phyloP scores from a whole-genome alignment of 257 asterid genomes.

The Lavandula angustifolia region DNA sequence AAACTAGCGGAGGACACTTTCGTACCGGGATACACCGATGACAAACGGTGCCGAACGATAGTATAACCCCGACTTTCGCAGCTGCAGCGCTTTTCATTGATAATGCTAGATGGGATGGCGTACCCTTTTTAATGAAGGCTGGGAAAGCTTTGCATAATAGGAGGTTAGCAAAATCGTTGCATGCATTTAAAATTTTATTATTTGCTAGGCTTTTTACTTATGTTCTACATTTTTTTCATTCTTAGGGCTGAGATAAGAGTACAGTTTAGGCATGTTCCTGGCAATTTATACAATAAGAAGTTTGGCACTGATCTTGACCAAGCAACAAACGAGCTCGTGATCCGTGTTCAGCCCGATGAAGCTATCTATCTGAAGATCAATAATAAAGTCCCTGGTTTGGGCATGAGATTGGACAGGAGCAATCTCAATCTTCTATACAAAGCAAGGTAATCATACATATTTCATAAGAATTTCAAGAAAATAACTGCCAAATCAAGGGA shows the following conservation, averaged over 20 bases:
- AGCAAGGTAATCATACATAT: slow-evolving; percentile 65
- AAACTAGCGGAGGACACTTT: slow-evolving; percentile 61
- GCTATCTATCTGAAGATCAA: slow-evolving; percentile 85
- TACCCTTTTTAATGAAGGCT: slow-evolving; percentile 96
- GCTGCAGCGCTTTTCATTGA: slow-evolving; percentile 96
- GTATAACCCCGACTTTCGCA: slow-evolving; percentile 94
- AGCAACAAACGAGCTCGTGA: slow-evolving; percentile 96
- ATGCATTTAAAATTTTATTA: not conserved
- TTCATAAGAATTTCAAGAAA: slow-evolving; percentile 5
- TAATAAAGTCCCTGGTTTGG: slow-evolving; percentile 95
- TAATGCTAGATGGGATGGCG: slow-evolving; percentile 98
- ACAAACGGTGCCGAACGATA: slow-evolving; percentile 88
- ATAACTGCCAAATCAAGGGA: slow-evolving; percentile 2
- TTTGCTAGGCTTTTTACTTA: not conserved
- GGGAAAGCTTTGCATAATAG: slow-evolving; percentile 88
- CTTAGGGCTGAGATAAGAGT: slow-evolving; percentile 89
- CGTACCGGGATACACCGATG: slow-evolving; percentile 85
- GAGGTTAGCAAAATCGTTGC: slow-evolving; percentile 45
- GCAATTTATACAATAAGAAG: slow-evolving; percentile 69
- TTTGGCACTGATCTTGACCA: slow-evolving; percentile 79
- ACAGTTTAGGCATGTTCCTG: slow-evolving; percentile 95
- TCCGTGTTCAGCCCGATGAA: slow-evolving; percentile 96
- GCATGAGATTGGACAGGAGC: slow-evolving; percentile 87
- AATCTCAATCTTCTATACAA: slow-evolving; percentile 90
- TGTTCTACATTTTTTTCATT: slow-evolving; percentile 16